Evolutionary conservation across 2,329 filamentous ascomycete species (phyloP).

Genomic region (Penicillium sp.): DNA sequence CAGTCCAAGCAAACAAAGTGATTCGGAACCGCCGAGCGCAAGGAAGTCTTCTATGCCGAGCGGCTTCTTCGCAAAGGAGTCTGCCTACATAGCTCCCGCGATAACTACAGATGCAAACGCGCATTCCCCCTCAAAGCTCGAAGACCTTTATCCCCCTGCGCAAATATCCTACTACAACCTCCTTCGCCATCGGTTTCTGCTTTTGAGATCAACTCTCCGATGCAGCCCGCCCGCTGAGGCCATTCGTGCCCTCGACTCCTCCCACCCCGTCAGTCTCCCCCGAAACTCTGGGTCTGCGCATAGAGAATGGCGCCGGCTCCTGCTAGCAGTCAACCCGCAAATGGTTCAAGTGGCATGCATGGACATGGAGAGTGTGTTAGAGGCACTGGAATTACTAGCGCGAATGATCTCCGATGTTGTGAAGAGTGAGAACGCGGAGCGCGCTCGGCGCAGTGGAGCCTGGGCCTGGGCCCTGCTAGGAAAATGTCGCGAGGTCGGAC

Average conservation of each 20-base stretch:
- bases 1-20: background rate
- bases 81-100: constrained; percentile 70
- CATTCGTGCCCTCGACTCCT: constrained; percentile 55
- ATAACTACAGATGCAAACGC: constrained; percentile 46
- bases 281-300: constrained; percentile 54
- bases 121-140: constrained; percentile 19
- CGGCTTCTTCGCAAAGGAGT: constrained; percentile 75
- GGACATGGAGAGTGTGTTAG: constrained; percentile 64
- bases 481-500: constrained; percentile 70
- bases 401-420: constrained; percentile 63
- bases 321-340: constrained; percentile 47
- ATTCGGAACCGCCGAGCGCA: constrained; percentile 24
- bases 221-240: constrained; percentile 55
- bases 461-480: constrained; percentile 88
- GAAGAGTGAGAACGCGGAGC: constrained; percentile 58
- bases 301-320: constrained; percentile 56
- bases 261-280: constrained; percentile 56
- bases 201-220: constrained; percentile 65
- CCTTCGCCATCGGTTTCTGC: constrained; percentile 64
- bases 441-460: constrained; percentile 68
- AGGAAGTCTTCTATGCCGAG: constrained; percentile 54
- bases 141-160: constrained; percentile 47
- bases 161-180: constrained; percentile 68
- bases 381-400: constrained; percentile 63
- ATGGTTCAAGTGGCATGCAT: constrained; percentile 54